A percentile compares a stretch with the other conserved stretches of the same genome.
phyloP scores from a whole-genome alignment of 352 stramenopile genomes.

The Globisporangium nodosum region DNA sequence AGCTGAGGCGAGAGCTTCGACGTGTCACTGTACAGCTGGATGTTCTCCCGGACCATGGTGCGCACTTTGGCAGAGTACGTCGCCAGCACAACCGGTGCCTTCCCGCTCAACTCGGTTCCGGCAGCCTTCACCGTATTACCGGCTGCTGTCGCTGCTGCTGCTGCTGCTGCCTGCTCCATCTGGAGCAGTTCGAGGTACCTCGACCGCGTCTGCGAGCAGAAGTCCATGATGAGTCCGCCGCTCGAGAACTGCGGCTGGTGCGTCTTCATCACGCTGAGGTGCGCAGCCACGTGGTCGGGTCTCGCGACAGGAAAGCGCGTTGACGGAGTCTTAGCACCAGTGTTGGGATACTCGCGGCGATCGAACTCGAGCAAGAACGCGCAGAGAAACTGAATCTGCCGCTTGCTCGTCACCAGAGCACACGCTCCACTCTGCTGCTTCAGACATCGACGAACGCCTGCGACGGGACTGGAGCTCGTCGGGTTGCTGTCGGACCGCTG shows the following conservation, averaged over 20 bases:
- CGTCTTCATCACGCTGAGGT: conserved; percentile 33
- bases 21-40: conserved; percentile 17
- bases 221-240: conserved; percentile 27
- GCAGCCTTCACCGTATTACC: background rate
- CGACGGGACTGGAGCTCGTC: background rate
- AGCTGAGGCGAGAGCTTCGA: conserved; percentile 18
- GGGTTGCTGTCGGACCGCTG: background rate
- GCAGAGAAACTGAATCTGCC: conserved; percentile 32
- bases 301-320: background rate
- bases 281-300: conserved; percentile 19
- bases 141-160: background rate
- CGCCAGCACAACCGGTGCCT: background rate
- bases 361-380: conserved; percentile 34
- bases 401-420: conserved; percentile 20
- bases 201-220: conserved; percentile 24
- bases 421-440: conserved; percentile 6
- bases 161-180: conserved; percentile 12
- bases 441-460: background rate
- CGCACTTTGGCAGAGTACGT: conserved; percentile 11
- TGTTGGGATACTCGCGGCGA: conserved; percentile 5
- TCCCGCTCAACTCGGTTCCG: background rate
- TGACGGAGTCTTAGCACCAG: background rate
- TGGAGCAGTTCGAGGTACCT: conserved; percentile 16
- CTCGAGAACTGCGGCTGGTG: conserved; percentile 20
- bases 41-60: conserved; percentile 19